phyloP scores from a whole-genome alignment of 441 rosid genomes.

The Eutrema salsugineum region DNA sequence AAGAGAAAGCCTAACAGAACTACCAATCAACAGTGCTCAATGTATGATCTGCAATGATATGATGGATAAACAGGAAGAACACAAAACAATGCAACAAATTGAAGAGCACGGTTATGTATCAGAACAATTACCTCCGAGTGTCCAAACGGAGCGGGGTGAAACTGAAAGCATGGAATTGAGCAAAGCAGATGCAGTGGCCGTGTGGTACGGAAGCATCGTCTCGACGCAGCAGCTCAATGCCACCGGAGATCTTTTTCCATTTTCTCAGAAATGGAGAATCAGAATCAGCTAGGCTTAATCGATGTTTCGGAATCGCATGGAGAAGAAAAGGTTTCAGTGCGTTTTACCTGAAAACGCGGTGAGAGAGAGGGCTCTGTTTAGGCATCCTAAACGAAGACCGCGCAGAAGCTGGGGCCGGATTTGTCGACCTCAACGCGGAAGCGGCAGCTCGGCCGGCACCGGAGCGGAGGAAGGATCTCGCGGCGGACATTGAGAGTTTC shows the following conservation, averaged over 20 bases:
- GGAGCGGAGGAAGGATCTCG: constrained; percentile 67
- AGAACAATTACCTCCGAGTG: constrained; percentile 6
- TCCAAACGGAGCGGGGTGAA: constrained; percentile 12
- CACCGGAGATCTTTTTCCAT: constrained; percentile 61
- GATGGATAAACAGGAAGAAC: too few species aligned
- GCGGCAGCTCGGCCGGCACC: constrained; percentile 36
- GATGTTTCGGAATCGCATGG: background rate
- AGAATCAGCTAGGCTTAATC: background rate
- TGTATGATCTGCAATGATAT: too few species aligned
- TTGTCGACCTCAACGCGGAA: constrained; percentile 33
- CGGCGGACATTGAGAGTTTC: constrained; percentile 44
- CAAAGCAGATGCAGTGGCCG: constrained; percentile 85
- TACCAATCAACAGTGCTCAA: too few species aligned
- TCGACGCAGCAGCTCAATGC: constrained; percentile 73
- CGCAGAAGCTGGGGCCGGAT: constrained; percentile 29
- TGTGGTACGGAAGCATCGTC: constrained; percentile 79
- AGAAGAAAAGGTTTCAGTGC: background rate
- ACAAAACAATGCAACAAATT: too few species aligned
- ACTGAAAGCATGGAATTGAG: constrained; percentile 84
- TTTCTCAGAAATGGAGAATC: background rate
- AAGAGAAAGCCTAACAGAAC: too few species aligned
- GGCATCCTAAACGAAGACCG: constrained; percentile 46
- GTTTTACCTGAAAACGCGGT: constrained; percentile 62
- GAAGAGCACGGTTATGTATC: too few species aligned
- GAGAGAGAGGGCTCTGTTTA: constrained; percentile 49